Evolutionary conservation across 2,329 filamentous ascomycete genomes (phyloP), one percentile per base, ranked within the genome.

Genomic region (Botrytis squamosa): DNA sequence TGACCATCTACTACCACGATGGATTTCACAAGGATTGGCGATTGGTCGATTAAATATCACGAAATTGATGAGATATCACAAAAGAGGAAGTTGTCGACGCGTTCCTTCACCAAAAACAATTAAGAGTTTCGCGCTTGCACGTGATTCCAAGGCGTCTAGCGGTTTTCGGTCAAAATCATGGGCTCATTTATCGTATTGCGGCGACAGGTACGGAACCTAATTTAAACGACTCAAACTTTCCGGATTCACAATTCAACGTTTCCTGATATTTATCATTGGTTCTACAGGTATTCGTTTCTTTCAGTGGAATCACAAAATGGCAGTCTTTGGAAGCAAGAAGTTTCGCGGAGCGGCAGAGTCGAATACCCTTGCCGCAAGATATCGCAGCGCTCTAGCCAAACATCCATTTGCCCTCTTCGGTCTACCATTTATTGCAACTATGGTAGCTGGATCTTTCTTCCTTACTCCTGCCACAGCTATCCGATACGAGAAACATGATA

Each of bases 371-470:
- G 93, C 92, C 69, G 88, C 91, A 74, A 86, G 86, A 75, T 99
- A 99, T 85, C 93, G 96, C 74, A 85, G 88, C 46, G 83, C 89
- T 74, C 89, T 99, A 78, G 86, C 89, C 74, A 91, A 88, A 80
- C 94, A 93, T 79, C 97, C 96, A 1, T 99, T 99, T 82, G 85
- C 94, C 42, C 89, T 97, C 76, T 99, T 99, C 82, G 97, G 97
- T 3, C 87, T 99, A 6, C 97, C 96, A 0, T 99, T 99, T 83
- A 88, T 99, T 77, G 85, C 89, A 73, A 91, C 97, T 74, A 97
- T 99, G 81, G 89, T 99, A 40, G 93, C 92, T 2, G 95, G 94
- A 0, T 97, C 93, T 4, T 99, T 99, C 83, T 92, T 97, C 79
- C 88, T 99, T 67, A 98, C 96, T 0, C 96, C 95, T 1, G 96